Evolutionary conservation across 345 rosid genomes (phyloP), one percentile per base, ranked within the genome.

Genomic region (Gossypium ekmanianum): DNA sequence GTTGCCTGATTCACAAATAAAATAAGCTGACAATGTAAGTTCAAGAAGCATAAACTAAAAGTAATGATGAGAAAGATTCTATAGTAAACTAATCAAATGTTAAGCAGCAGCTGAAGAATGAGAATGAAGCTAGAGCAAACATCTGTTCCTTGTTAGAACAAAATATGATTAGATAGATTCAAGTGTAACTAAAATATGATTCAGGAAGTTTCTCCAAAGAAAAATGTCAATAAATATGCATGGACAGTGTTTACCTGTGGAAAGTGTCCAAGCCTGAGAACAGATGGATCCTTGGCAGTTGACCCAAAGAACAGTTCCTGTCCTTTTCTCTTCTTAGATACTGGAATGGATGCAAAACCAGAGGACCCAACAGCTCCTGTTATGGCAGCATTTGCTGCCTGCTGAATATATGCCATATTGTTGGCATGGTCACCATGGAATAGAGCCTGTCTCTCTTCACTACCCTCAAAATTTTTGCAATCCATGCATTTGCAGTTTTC

Each of bases 331-430:
- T 88, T 96, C 78, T 87, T 88, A 29, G 94, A 82, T 63, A 87
- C 79, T 41, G 97, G 97, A 4, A 88, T 81, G 58, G 98, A 88
- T 68, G 90, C 87, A 83, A 81, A 96, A 45, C 99, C 98, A 24
- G 99, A 96, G 69, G 98, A 87, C 47, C 98, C 98, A 78, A 96
- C 83, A 73, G 99, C 98, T 72, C 99, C 99, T 65, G 98, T 93
- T 77, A 95, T 95, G 74, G 98, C 99, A 77, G 99, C 99, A 86
- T 95, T 95, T 52, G 99, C 98, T 55, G 99, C 99, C 83, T 91
- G 98, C 85, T 95, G 99, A 84, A 95, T 89, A 77, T 88, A 91
- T 51, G 91, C 86, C 79, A 95, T 81, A 87, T 89, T 85, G 84
- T 89, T 90, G 79, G 96, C 88, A 82, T 89, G 92, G 76, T 95